Base-by-base conservation (phyloP, 768 basidiomycete species). In the Albatrellus ellisii region DNA sequence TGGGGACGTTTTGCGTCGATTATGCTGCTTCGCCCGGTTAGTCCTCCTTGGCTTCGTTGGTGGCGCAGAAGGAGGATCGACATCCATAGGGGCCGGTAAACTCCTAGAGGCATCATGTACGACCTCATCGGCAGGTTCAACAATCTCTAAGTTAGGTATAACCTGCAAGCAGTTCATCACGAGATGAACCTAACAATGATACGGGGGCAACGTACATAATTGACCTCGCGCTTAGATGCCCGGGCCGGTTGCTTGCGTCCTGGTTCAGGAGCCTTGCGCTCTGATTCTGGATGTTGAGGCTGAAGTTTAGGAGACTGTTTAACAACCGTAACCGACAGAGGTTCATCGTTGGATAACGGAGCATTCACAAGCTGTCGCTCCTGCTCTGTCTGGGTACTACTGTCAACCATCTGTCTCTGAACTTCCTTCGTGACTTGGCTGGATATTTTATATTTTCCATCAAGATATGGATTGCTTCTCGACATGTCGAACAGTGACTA, bases 221-320 rank as follows among this genome's bases (percentile, higher is more conserved):
- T 41, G 15, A 51, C 26, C 17, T 49, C 43, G 21, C 48, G 44
- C 24, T 51, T 51, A 21, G 50, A 51, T 22, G 50, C 50, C 8
- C 50, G 47, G 10, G 44, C 37, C 10, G 50, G 50, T 29, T 51
- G 50, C 26, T 41, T 51, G 11, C 50, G 47, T 33, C 40, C 48
- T 9, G 47, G 34, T 27, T 17, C 12, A 26, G 25, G 20, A 26
- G 14, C 22, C 22, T n/a, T 36, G 34, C 18, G 14, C 11, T 18
- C 34, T 36, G 34, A 20, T 18, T 36, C 14, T 18, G 31, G 18
- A 32, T 32, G 11, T 7, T 10, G 8, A 6, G 31, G 31, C 31
- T 32, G n/a, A n/a, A n/a, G n/a, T n/a, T 32, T 32, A 18, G n/a
- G 31, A 32, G 8, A n/a, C 18, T 14, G 4, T 18, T 32, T 32